Percentiles rank a stretch among this genome's conserved stretches.
These are phyloP conservation scores for Coelastrella sp. DNA, from an alignment of 139 green algal genomes.

Conservation along the genomic window DNA sequence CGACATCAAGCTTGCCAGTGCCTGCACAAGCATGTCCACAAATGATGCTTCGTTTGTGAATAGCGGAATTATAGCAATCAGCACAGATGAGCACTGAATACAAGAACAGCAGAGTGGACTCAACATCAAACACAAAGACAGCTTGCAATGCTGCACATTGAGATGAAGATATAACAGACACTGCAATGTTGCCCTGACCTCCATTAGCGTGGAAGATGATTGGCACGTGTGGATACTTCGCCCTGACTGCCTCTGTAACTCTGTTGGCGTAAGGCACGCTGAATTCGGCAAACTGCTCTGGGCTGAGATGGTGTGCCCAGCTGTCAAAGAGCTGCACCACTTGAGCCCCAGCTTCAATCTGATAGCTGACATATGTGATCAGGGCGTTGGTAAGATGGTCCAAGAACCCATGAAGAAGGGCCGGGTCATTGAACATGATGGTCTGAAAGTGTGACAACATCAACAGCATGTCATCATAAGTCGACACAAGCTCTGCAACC, in stretches of 20 bases:
- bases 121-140: no score
- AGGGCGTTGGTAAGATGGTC: conserved; percentile 89
- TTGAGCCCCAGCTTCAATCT: conserved; percentile 94
- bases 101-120: no score
- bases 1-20: conserved; percentile 87
- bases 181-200: conserved; percentile 57
- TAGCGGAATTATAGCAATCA: no score
- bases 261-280: conserved; percentile 92
- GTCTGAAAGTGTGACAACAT: conserved; percentile 60
- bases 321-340: conserved; percentile 98
- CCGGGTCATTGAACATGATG: conserved; percentile 89
- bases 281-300: conserved; percentile 94
- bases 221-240: conserved; percentile 85
- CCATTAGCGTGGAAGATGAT: conserved; percentile 99
- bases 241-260: conserved; percentile 79
- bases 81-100: no score
- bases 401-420: conserved; percentile 91
- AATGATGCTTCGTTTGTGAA: no score
- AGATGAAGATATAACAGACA: no score
- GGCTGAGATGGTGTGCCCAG: conserved; percentile 97
- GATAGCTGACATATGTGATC: conserved; percentile 88
- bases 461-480: no score
- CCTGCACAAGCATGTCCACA: no score
- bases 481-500: no score
- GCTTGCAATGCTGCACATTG: no score